Evolutionary conservation across 345 rosid genomes (phyloP), one percentile per base, ranked within the genome.

Genomic region (Camelina hispida): DNA sequence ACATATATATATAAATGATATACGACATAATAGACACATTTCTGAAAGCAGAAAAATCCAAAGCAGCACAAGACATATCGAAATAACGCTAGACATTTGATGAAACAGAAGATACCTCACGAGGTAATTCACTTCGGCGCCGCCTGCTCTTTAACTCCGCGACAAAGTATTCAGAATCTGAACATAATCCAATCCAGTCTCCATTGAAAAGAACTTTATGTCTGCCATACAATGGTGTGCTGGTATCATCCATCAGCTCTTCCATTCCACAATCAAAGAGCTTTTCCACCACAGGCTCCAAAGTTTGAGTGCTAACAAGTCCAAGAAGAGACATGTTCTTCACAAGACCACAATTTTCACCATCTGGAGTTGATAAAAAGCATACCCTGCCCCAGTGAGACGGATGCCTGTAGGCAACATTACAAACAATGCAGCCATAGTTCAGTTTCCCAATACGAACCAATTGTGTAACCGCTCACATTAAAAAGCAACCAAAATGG

Each of bases 311-410:
- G 69, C 89, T 92, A 18, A 92, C 87, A 62, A 94, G 87, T 63
- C 97, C 99, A 25, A 96, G 93, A 67, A 73, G 81, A 53, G 93
- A 85, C 76, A 94, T 73, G 66, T 91, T 94, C 82, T 94, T 94
- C 42, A 94, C 97, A 54, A 94, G 99, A 48, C 99, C 99, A 79
- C 99, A 94, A 67, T 94, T 92, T 84, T 94, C 97, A 58, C 97
- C 99, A 82, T 91, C 97, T 7, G 99, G 93, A 17, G 97, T 94
- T 12, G 99, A 91, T 53, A 91, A 83, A 81, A 91, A 89, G 85
- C 99, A 92, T 66, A 89, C 87, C 81, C 87, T 90, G 64, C 99
- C 99, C 97, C 99, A 90, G 64, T 94, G 99, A 71, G 99, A 91
- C 65, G 99, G 99, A 78, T 90, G 97, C 73, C 98, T 90, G 67